These are phyloP conservation scores for Orbilia ellipsospora DNA, from an alignment of 2,329 filamentous ascomycete genomes.

Conservation along the genomic window DNA sequence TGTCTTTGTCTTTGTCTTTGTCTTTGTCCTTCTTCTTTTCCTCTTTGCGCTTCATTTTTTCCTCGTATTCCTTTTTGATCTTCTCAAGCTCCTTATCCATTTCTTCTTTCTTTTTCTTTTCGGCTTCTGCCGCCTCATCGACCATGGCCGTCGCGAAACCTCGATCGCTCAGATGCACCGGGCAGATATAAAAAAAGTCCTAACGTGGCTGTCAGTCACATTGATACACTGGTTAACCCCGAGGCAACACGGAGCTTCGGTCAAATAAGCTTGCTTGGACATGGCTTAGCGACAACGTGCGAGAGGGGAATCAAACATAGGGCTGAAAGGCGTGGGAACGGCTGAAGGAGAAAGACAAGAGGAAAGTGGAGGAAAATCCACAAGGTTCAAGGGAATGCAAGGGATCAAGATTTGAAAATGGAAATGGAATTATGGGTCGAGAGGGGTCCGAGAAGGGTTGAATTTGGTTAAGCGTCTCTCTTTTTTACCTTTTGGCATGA, in stretches of 20 bases:
- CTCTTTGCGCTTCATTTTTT: conserved; percentile 73
- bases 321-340: conserved; percentile 38
- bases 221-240: conserved; percentile 10
- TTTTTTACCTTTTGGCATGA: conserved; percentile 81
- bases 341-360: conserved; percentile 6
- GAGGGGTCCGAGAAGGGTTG: conserved; percentile 4
- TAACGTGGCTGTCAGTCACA: conserved; percentile 59
- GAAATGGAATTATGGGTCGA: conserved; percentile 3
- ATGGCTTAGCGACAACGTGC: conserved; percentile 26
- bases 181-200: conserved; percentile 94
- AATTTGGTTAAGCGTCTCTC: conserved; percentile 37
- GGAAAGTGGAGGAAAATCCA: no score
- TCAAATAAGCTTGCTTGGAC: conserved; percentile 23
- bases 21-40: conserved; percentile 71
- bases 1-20: conserved; percentile 74
- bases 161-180: conserved; percentile 81
- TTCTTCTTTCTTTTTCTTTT: conserved; percentile 69
- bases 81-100: conserved; percentile 74
- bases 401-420: conserved; percentile 8
- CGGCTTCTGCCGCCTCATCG: conserved; percentile 74
- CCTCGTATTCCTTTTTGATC: conserved; percentile 77
- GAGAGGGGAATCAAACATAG: conserved; percentile 28
- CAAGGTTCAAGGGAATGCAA: conserved; percentile 2
- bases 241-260: conserved; percentile 27
- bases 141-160: conserved; percentile 76